Conservation (phyloP, 2,329 filamentous ascomycete genomes). For the Fusarium avenaceum region DNA sequence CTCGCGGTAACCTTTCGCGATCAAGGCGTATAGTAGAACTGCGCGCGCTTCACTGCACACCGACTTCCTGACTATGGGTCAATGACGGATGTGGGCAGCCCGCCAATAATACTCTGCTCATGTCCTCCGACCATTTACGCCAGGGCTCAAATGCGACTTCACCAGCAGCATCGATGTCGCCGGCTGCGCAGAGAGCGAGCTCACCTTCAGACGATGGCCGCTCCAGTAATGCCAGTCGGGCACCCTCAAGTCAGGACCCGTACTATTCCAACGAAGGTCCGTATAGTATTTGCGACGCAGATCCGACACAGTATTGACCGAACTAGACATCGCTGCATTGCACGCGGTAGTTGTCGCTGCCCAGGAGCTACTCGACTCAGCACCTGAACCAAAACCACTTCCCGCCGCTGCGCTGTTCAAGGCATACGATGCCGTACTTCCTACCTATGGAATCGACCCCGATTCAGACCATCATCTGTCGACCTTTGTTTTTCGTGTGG, state of each 20-base stretch:
- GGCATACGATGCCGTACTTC: constrained; percentile 84
- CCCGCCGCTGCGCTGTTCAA: constrained; percentile 84
- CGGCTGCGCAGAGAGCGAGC: constrained; percentile 39
- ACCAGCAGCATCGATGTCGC: constrained; percentile 50
- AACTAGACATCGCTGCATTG: constrained; percentile 81
- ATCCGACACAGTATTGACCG: constrained; percentile 26
- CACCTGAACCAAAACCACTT: constrained; percentile 72
- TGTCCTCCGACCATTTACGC: constrained; percentile 38
- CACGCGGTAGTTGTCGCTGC: constrained; percentile 82
- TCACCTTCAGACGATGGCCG: constrained; percentile 49
- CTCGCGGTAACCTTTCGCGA: constrained; percentile 15
- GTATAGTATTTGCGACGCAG: constrained; percentile 10
- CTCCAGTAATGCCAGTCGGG: constrained; percentile 48
- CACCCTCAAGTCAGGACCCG: constrained; percentile 51
- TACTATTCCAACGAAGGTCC: constrained; percentile 74
- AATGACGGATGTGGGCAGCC: constrained; percentile 50
- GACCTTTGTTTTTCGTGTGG: constrained; percentile 83
- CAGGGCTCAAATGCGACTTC: constrained; percentile 42
- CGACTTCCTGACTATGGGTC: constrained; percentile 51
- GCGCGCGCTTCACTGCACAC: constrained; percentile 22
- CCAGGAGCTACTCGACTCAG: constrained; percentile 70
- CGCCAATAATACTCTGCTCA: constrained; percentile 49
- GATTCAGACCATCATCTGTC: constrained; percentile 82
- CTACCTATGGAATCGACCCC: constrained; percentile 76
- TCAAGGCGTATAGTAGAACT: constrained; percentile 10